Percentiles rank a stretch among this genome's conserved stretches.
phyloP scores from a whole-genome alignment of 2,329 filamentous ascomycete genomes.

The Fusarium compactum region DNA sequence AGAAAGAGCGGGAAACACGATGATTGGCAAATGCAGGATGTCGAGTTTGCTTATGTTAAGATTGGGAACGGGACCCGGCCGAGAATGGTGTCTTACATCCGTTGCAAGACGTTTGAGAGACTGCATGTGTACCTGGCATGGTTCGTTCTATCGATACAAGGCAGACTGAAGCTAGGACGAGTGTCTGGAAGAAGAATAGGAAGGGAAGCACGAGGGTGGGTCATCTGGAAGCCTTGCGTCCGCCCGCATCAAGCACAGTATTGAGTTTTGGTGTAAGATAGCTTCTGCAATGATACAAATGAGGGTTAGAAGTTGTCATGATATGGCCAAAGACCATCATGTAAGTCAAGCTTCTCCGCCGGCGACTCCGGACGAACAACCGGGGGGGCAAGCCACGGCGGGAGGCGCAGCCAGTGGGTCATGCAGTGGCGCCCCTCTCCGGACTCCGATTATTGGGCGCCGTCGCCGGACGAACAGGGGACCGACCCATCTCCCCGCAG shows the following conservation, averaged over 20 bases:
- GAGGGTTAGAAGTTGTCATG: conserved; percentile 41
- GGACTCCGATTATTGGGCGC: conserved; percentile 37
- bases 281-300: conserved; percentile 44
- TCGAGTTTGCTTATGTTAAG: conserved; percentile 23
- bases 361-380: conserved; percentile 46
- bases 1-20: conserved; percentile 6
- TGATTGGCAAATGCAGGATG: conserved; percentile 30
- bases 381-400: conserved; percentile 46
- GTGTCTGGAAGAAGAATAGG: conserved; percentile 17
- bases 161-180: conserved; percentile 29
- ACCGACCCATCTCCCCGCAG: conserved; percentile 30
- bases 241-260: conserved; percentile 2
- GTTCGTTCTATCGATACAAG: conserved; percentile 29
- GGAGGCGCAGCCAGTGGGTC: conserved; percentile 49
- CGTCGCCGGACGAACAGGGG: conserved; percentile 25
- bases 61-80: conserved; percentile 32
- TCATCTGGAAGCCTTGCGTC: conserved; percentile 27
- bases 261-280: conserved; percentile 15
- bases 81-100: conserved; percentile 28
- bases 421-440: conserved; percentile 42
- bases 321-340: conserved; percentile 32
- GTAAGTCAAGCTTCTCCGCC: conserved; percentile 43
- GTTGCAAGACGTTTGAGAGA: background rate
- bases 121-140: conserved; percentile 20
- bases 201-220: conserved; percentile 26